phyloP scores from a whole-genome alignment of 2,329 filamentous ascomycete species.

The Eutypella sp. region DNA sequence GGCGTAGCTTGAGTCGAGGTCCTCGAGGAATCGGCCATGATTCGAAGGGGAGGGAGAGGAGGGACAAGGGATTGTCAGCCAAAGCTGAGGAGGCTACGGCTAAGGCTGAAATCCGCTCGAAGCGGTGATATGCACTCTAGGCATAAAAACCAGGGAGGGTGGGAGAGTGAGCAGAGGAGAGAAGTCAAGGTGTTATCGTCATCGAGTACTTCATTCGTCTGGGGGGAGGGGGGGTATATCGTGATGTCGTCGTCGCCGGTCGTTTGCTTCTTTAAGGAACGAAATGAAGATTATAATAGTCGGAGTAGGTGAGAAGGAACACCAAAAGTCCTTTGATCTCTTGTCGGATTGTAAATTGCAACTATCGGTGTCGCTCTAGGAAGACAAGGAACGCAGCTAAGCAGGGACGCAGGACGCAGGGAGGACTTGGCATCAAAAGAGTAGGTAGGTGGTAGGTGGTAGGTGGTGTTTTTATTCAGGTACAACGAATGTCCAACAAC shows the following conservation, averaged over 20 bases:
- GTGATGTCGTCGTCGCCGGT: background rate
- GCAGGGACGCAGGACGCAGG: too few species aligned
- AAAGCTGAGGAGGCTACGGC: slow-evolving; percentile 12
- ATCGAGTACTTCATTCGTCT: slow-evolving; percentile 5
- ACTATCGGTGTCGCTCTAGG: too few species aligned
- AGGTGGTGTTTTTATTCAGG: too few species aligned
- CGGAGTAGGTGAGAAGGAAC: too few species aligned
- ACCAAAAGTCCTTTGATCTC: too few species aligned
- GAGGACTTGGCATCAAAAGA: too few species aligned
- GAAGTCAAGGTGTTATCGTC: background rate
- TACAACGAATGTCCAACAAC: too few species aligned
- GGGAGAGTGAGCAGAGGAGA: too few species aligned
- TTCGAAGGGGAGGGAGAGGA: slow-evolving; percentile 4
- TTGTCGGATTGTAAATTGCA: too few species aligned
- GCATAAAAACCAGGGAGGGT: slow-evolving; percentile 20
- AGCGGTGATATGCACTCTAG: slow-evolving; percentile 16
- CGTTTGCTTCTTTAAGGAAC: background rate
- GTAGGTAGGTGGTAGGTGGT: too few species aligned
- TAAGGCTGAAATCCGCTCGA: slow-evolving; percentile 21
- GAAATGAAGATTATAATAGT: background rate
- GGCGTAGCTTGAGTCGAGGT: slow-evolving; percentile 22
- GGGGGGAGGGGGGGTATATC: slow-evolving; percentile 2
- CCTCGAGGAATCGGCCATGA: slow-evolving; percentile 23
- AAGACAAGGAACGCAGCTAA: too few species aligned
- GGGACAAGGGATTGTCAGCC: background rate